phyloP scores from a whole-genome alignment of 2,329 filamentous ascomycete species.

The Colletotrichum lupini region DNA sequence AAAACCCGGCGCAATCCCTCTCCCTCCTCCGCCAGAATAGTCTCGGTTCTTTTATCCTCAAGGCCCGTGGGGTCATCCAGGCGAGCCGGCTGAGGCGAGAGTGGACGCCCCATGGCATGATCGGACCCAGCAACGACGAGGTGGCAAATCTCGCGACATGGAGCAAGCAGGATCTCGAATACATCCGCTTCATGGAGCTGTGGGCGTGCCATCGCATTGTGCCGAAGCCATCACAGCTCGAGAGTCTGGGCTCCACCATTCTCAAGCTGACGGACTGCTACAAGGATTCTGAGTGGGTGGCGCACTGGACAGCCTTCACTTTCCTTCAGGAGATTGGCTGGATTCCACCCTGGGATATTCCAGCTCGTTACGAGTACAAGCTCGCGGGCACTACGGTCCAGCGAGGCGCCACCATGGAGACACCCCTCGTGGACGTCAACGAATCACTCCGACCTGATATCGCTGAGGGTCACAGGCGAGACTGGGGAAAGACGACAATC shows the following conservation, averaged over 20 bases:
- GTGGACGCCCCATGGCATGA: slow-evolving; percentile 62
- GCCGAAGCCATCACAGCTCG: slow-evolving; percentile 32
- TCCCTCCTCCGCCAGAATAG: slow-evolving; percentile 41
- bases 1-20: slow-evolving; percentile 12
- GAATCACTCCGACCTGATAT: slow-evolving; percentile 54
- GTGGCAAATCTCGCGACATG: slow-evolving; percentile 48
- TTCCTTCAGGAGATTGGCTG: slow-evolving; percentile 83
- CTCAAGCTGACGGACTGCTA: slow-evolving; percentile 73
- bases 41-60: slow-evolving; percentile 59
- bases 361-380: slow-evolving; percentile 68
- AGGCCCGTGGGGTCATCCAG: slow-evolving; percentile 62
- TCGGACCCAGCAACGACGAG: slow-evolving; percentile 48
- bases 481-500: slow-evolving; percentile 69
- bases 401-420: slow-evolving; percentile 54
- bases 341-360: slow-evolving; percentile 77
- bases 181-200: slow-evolving; percentile 76
- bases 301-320: slow-evolving; percentile 63
- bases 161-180: slow-evolving; percentile 60
- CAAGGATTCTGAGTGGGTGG: slow-evolving; percentile 56
- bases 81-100: slow-evolving; percentile 59
- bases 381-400: slow-evolving; percentile 60
- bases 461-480: slow-evolving; percentile 62
- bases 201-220: slow-evolving; percentile 59
- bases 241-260: slow-evolving; percentile 62
- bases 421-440: slow-evolving; percentile 45